phyloP scores from a whole-genome alignment of 192 early-diverging fungal genomes.

The Spizellomyces sp. region DNA sequence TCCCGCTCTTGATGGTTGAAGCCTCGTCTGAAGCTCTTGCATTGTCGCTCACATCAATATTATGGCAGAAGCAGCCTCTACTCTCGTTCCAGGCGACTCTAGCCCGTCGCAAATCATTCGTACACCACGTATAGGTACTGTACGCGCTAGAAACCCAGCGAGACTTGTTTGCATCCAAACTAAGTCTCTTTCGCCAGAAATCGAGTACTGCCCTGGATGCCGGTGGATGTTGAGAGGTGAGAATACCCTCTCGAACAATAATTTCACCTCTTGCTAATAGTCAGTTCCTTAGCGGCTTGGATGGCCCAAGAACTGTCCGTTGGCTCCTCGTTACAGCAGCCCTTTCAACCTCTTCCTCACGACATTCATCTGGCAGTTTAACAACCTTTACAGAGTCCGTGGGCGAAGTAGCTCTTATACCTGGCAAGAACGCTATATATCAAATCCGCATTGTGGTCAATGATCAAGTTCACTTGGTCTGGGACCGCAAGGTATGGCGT shows the following conservation, averaged over 20 bases:
- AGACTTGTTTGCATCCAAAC: too few species aligned
- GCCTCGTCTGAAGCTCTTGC: too few species aligned
- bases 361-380: background rate
- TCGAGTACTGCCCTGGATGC: conserved; percentile 17
- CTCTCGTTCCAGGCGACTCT: too few species aligned
- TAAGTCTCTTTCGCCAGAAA: background rate
- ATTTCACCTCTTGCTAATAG: too few species aligned
- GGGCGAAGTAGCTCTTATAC: conserved; percentile 11
- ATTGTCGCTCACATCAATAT: too few species aligned
- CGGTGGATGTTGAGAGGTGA: conserved; percentile 17
- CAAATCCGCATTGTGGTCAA: background rate
- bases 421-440: background rate
- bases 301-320: conserved; percentile 10
- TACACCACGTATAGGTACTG: too few species aligned
- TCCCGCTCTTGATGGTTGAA: too few species aligned
- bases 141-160: too few species aligned
- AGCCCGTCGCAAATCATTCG: too few species aligned
- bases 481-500: conserved; percentile 6
- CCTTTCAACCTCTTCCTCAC: conserved; percentile 5
- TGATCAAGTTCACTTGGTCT: background rate
- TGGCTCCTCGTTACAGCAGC: too few species aligned
- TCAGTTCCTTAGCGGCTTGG: background rate
- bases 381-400: background rate
- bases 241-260: too few species aligned
- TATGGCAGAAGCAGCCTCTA: too few species aligned